Conservation (phyloP, 2,329 filamentous ascomycete genomes). For the Pyrenochaeta sp. region DNA sequence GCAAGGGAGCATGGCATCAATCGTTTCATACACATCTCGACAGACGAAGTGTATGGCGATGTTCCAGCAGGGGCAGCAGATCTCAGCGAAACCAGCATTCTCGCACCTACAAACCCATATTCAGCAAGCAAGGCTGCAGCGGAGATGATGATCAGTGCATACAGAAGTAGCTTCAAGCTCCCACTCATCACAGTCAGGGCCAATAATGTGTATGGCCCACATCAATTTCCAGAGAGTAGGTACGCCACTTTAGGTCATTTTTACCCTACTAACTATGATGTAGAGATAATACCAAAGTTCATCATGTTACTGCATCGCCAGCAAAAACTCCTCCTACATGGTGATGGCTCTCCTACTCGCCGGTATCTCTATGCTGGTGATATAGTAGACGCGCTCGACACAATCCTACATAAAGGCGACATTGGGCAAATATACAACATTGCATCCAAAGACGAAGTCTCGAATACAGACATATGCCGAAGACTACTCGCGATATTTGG, state of each 20-base stretch:
- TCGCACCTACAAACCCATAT: conserved; percentile 83
- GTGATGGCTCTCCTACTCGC: conserved; percentile 76
- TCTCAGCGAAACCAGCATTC: conserved; percentile 73
- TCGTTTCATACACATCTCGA: conserved; percentile 82
- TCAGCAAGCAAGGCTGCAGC: conserved; percentile 82
- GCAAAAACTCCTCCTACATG: conserved; percentile 75
- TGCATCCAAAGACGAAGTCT: conserved; percentile 78
- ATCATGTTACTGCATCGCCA: conserved; percentile 72
- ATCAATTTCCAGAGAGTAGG: conserved; percentile 84
- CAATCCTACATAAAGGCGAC: conserved; percentile 78
- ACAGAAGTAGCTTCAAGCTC: conserved; percentile 81
- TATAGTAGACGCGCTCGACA: conserved; percentile 82
- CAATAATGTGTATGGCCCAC: conserved; percentile 86
- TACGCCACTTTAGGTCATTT: conserved; percentile 2
- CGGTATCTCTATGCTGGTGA: conserved; percentile 82
- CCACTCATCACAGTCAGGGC: conserved; percentile 80
- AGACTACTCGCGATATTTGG: conserved; percentile 70
- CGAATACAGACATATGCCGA: conserved; percentile 73
- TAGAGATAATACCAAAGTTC: conserved; percentile 87
- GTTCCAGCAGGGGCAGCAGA: conserved; percentile 76
- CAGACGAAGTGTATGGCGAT: conserved; percentile 86
- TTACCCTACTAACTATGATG: conserved; percentile 14
- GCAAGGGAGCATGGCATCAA: conserved; percentile 74
- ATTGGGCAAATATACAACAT: conserved; percentile 84
- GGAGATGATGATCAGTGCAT: conserved; percentile 88